Base-by-base conservation (phyloP, 257 asterid genomes). In the Penstemon newberryi region DNA sequence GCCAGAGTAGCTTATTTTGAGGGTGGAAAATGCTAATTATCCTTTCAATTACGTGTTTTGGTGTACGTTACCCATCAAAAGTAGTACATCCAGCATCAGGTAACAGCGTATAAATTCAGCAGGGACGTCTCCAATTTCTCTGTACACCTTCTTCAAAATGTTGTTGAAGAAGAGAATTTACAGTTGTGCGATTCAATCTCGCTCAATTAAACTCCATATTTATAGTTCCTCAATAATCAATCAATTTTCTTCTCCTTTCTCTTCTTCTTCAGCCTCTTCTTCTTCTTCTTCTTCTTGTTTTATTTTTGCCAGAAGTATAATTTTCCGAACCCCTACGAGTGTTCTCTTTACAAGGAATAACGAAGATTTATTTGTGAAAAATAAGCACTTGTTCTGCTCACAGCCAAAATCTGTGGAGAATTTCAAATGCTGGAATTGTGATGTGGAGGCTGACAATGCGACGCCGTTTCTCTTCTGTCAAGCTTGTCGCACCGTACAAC, bases 351-450 rank as follows among this genome's bases (percentile, higher is more conserved):
- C 39, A 33, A 56, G 69, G 57, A 73, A 65, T 8, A 50, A 43
- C 19, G 67, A 63, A 5, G 60, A 39, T 55, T 66, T 41, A 2
- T 65, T 43, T 25, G 50, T 46, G 5, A 75, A 53, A 40, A 73
- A 39, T n/a, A 74, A 60, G 7, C 53, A 33, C 6, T 60, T 40
- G 40, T 86, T 86, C 70, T 76, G 89, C 70, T 79, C 92, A 55
- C 77, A 60, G 51, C 70, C 91, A 5, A 56, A 60, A 15, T 59
- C 80, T 54, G 52, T 79, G 7, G 66, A 65, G 44, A 73, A 77
- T 12, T 38, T 9, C 19, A 60, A 7, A 58, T 93, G 99, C 83
- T 93, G 99, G 97, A 90, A 82, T 69, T 93, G 97, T 78, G 82
- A 82, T 54, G 80, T 75, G 18, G 79, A 40, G 49, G 76, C 83